Evolutionary conservation across 2,329 filamentous ascomycete species (phyloP), one percentile per base, ranked within the genome.

Genomic region (Diplodia intermedia): DNA sequence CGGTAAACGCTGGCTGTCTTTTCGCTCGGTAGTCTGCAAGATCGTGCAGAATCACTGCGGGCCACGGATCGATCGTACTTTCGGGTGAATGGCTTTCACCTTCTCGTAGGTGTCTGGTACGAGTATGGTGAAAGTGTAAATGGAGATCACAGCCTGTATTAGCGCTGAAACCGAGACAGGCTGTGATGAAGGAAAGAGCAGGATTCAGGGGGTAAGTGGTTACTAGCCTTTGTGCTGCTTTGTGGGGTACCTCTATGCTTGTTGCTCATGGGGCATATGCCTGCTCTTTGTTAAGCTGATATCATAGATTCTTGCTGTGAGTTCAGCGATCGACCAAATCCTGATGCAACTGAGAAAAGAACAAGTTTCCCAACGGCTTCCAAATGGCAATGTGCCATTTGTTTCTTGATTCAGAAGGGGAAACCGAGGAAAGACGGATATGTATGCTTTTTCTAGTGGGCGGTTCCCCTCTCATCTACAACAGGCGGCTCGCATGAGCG

Each of bases 71-170:
- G 31, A 9, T 33, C 31, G 8, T 33, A 7, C 4, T 20, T 23
- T 26, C 40, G 40, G 56, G 31, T 23, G 33, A 26, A n/a, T 49
- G 23, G 40, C 56, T 49, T 47, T 40, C 55, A 26, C 56, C 26
- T 61, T 61, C 56, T 43, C 55, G 36, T 60, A 15, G 55, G 55
- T 60, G 36, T 60, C 15, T 36, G 20, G 36, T 12, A 20, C 29
- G 55, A 57, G 20, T 29, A 29, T 14, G 40, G 40, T 7, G 5
- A 15, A 43, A 7, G 18, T 7, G 14, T 43, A 6, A 7, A 43
- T 43, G 5, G 38, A 43, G 7, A 8, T 43, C 18, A 7, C 8
- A 33, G 40, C 8, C n/a, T 7, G 15, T 43, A n/a, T 5, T 7
- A 3, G 15, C 4, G 18, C 5, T 8, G 40, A 43, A 15, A 18